Base-by-base conservation (phyloP, 768 basidiomycete genomes). In the Neoboletus magnificus region DNA sequence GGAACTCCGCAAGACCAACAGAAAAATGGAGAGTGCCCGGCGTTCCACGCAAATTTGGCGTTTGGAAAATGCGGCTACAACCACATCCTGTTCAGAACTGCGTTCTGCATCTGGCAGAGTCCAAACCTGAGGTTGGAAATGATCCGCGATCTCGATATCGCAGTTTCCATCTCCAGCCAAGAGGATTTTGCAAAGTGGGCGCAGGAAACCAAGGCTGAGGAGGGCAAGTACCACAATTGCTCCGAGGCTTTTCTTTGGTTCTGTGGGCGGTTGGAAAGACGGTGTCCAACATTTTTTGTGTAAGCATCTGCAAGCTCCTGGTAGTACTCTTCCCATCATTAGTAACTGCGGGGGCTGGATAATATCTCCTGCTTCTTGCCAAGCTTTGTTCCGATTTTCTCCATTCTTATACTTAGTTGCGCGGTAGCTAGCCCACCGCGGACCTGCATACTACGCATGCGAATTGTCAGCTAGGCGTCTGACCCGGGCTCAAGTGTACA, bases 211-310 rank as follows among this genome's bases (percentile, higher is more conserved):
- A 35, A 30, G 29, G 29, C 29, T 30, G 6, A 3, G 6, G 53
- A 43, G 47, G 47, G 40, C 35, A 54, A 7, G 16, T 54, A 54
- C 25, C 53, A 54, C 25, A 54, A 54, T 6, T 54, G 53, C n/a
- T 25, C 22, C 1, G n/a, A 54, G 9, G 18, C 40, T 27, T 54
- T 54, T 35, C 53, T 54, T 41, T 54, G 53, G 39, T 54, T 54
- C 33, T 54, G 53, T 13, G 1, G 3, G 25, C 12, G 15, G n/a
- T 35, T 42, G 46, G 47, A 54, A 54, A 27, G 40, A 7, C 25
- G 16, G n/a, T 1, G n/a, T 50, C 48, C 47, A 11, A 7, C 10
- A 0, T 49, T 49, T 50, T 50, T 49, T 33, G 3, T 42, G 23
- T 30, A 30, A 33, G 33, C 3, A 15, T 13, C 33, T 33, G 15